phyloP scores from a whole-genome alignment of 139 green algal species.

The Picocystis salinarum region DNA sequence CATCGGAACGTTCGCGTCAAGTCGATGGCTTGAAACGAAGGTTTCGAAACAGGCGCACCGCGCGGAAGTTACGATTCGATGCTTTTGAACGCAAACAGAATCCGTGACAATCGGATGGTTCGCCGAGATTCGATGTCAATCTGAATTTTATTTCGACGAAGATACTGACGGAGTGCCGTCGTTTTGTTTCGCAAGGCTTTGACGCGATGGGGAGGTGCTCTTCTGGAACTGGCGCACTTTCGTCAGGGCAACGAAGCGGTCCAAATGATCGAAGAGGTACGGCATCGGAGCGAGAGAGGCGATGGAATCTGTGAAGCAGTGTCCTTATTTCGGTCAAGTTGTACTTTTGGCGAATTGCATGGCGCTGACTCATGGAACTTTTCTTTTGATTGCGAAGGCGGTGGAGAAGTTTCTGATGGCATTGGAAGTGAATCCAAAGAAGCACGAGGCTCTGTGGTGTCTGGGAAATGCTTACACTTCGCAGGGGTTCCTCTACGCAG shows the following conservation, averaged over 20 bases:
- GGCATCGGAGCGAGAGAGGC: constrained; percentile 58
- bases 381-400: constrained; percentile 21
- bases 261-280: constrained; percentile 72
- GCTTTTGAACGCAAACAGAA: neutral
- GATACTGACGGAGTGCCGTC: constrained; percentile 2
- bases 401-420: constrained; percentile 66
- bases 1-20: too few species aligned
- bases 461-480: constrained; percentile 86
- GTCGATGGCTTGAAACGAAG: too few species aligned
- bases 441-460: constrained; percentile 83
- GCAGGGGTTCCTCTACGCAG: constrained; percentile 51
- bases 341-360: too few species aligned
- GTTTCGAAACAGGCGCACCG: too few species aligned
- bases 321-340: too few species aligned
- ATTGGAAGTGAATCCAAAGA: constrained; percentile 42
- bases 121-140: too few species aligned
- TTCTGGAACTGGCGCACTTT: constrained; percentile 94
- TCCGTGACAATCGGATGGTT: neutral
- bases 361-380: too few species aligned
- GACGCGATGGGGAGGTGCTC: constrained; percentile 73
- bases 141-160: constrained; percentile 15
- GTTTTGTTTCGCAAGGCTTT: constrained; percentile 42
- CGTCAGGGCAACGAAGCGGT: constrained; percentile 61
- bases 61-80: constrained; percentile 1
- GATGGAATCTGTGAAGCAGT: constrained; percentile 52